Percentiles rank a stretch among this genome's conserved stretches.
phyloP scores from a whole-genome alignment of 805 yeast genomes.

The Lachancea waltii region DNA sequence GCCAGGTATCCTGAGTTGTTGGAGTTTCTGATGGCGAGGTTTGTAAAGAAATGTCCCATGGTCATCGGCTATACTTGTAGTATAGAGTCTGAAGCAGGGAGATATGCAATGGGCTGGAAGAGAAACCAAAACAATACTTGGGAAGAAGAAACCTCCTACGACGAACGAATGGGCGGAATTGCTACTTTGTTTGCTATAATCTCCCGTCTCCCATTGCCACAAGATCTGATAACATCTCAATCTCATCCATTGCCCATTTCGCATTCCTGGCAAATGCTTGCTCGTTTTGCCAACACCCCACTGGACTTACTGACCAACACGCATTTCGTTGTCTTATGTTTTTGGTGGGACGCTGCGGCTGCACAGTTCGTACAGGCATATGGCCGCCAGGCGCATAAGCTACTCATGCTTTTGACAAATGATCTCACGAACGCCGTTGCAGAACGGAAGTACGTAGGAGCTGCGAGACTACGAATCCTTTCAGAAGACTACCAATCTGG shows the following conservation, averaged over 20 bases:
- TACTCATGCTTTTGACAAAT: conserved; percentile 41
- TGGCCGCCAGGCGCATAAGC: conserved; percentile 64
- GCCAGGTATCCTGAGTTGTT: conserved; percentile 39
- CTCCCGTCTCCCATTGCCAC: conserved; percentile 43
- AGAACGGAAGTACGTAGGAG: conserved; percentile 59
- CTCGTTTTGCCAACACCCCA: conserved; percentile 61
- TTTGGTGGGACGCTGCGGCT: conserved; percentile 92
- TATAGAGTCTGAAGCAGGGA: conserved; percentile 76
- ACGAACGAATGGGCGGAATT: conserved; percentile 85
- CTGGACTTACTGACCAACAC: conserved; percentile 48
- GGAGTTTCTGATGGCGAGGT: conserved; percentile 55
- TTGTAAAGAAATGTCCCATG: conserved; percentile 86
- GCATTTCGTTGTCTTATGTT: conserved; percentile 63
- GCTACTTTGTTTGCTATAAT: conserved; percentile 72
- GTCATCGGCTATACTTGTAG: conserved; percentile 75
- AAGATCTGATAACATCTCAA: conserved; percentile 22
- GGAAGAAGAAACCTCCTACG: conserved; percentile 60
- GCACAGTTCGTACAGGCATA: conserved; percentile 46
- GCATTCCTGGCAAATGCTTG: conserved; percentile 63
- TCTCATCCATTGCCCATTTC: conserved; percentile 52
- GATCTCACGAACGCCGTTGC: conserved; percentile 49
- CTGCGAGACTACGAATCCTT: conserved; percentile 65
- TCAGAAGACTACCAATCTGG: conserved; percentile 69
- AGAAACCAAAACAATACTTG: conserved; percentile 37
- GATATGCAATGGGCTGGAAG: conserved; percentile 84